Percentiles rank a stretch among this genome's conserved stretches.
phyloP scores from a whole-genome alignment of 2,329 filamentous ascomycete genomes.

The Paraphoma chrysanthemicola region DNA sequence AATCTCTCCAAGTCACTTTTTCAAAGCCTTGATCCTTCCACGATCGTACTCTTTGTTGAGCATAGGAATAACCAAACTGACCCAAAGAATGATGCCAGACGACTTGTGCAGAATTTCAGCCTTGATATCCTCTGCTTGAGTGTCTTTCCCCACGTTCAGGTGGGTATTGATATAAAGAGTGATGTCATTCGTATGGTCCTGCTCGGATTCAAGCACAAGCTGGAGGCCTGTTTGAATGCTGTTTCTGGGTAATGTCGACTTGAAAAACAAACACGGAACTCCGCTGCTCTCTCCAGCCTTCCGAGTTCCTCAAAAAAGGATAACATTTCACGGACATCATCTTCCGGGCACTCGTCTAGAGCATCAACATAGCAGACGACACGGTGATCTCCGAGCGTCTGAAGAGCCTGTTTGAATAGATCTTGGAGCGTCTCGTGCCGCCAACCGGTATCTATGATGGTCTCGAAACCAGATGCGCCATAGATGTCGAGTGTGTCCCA shows the following conservation, averaged over 20 bases:
- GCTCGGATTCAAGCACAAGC: constrained; percentile 41
- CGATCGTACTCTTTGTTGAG: background rate
- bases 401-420: constrained; percentile 11
- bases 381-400: constrained; percentile 2
- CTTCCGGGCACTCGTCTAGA: constrained; percentile 56
- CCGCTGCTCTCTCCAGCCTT: constrained; percentile 15
- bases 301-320: constrained; percentile 50
- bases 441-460: background rate
- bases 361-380: constrained; percentile 45
- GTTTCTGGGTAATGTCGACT: constrained; percentile 58
- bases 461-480: background rate
- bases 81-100: constrained; percentile 45
- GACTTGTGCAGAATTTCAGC: constrained; percentile 41
- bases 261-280: constrained; percentile 51
- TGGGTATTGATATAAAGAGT: background rate
- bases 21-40: background rate
- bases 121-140: constrained; percentile 19
- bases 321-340: constrained; percentile 51
- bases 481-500: background rate
- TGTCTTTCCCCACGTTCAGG: background rate
- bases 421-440: background rate
- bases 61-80: background rate
- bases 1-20: background rate
- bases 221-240: constrained; percentile 25
- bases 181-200: constrained; percentile 44